Conservation (phyloP, 2,329 filamentous ascomycete genomes). For the Phialophora verrucosa region DNA sequence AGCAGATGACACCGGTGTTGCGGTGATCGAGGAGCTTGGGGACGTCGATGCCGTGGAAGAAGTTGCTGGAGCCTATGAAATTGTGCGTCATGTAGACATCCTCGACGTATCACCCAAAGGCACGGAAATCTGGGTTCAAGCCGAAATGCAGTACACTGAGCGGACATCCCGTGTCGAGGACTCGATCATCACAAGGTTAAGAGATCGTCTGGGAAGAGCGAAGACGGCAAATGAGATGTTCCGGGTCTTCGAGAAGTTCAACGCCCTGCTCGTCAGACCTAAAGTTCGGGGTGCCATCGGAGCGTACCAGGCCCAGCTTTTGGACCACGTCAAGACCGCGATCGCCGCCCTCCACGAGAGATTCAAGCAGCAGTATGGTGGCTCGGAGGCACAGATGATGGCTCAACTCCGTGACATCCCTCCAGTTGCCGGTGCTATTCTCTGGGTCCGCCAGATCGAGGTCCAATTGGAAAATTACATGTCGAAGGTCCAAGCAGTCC, state of each 20-base stretch:
- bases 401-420: conserved; percentile 94
- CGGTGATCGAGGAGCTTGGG: conserved; percentile 90
- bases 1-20: conserved; percentile 62
- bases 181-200: conserved; percentile 92
- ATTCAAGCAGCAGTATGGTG: conserved; percentile 98
- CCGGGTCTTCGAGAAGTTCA: conserved; percentile 99
- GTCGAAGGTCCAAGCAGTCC: conserved; percentile 98
- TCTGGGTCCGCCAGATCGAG: conserved; percentile 97
- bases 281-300: conserved; percentile 98
- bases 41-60: conserved; percentile 97
- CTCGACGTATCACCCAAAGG: conserved; percentile 90
- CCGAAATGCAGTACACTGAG: conserved; percentile 96
- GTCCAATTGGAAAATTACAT: conserved; percentile 94
- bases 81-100: conserved; percentile 91
- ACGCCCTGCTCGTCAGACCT: conserved; percentile 95
- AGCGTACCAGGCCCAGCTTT: conserved; percentile 96
- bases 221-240: conserved; percentile 99
- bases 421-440: conserved; percentile 94
- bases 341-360: conserved; percentile 92
- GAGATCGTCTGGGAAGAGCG: conserved; percentile 90
- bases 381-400: conserved; percentile 98
- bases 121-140: conserved; percentile 88
- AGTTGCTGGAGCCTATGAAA: conserved; percentile 91
- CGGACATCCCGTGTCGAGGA: conserved; percentile 97
- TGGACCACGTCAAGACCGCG: conserved; percentile 96